Evolutionary conservation across 306 rosid species (phyloP), one percentile per base, ranked within the genome.

Genomic region (Vicia sativa): DNA sequence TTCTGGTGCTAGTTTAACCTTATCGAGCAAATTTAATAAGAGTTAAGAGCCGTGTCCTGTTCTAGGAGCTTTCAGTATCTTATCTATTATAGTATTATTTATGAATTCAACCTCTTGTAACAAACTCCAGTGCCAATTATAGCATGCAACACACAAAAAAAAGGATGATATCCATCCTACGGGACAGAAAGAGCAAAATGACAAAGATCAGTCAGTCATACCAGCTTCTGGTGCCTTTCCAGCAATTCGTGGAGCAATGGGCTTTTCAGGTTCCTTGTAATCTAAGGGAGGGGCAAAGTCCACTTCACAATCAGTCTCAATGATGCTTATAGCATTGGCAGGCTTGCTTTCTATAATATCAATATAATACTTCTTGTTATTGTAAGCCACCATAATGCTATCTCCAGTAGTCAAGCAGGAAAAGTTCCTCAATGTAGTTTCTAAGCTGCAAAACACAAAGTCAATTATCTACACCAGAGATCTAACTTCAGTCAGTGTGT

Each of bases 241-340:
- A 16, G 69, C 15, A 59, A 86, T 84, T 76, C 5, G 38, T 54
- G 85, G 67, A 61, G 76, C 80, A 76, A 49, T 29, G 38, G 86
- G 83, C 84, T 15, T 93, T 76, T 90, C 97, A 39, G 97, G 99
- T 82, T 93, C 99, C 85, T 90, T 88, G 87, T 93, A 93, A 82
- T 93, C 99, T 49, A 93, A 76, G 46, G 99, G 99, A 70, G 99
- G 99, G 72, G 99, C 99, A 73, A 93, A 93, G 83, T 93, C 99
- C 61, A 93, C 97, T 80, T 90, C 99, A 82, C 99, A 93, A 81
- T 93, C 99, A 1, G 97, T 93, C 87, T 93, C 99, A 41, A 93
- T 93, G 68, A 93, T 93, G 82, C 87, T 90, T 76, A 90, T 93
- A 25, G 97, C 99, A 74, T 76, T 73, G 56, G 89, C 83, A 70